Evolutionary conservation across 176 grass and related monocot genomes (phyloP), one percentile per base, ranked within the genome.

Genomic region (Aegilops longissima): DNA sequence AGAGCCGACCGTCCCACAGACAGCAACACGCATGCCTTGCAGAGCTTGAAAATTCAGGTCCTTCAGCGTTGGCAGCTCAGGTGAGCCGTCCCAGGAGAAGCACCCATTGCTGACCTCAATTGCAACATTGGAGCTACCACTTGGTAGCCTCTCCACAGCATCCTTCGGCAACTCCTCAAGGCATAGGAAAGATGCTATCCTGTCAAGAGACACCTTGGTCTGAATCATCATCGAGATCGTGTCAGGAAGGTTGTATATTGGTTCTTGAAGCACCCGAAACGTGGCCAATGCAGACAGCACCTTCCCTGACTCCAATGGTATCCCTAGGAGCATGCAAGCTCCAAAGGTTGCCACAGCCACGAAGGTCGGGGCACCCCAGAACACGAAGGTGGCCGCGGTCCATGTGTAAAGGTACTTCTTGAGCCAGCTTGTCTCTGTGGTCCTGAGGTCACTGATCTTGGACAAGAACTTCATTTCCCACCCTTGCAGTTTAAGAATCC

Each of bases 401-500:
- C 70, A 72, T 0, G 83, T 83, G 76, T 98, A 98, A 5, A 92
- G 73, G 39, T 88, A 85, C 64, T 92, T 98, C 75, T 90, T 93
- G 38, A 95, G 76, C 91, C 91, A 98, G 66, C 79, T 95, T 1
- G 33, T 31, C 85, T 98, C 93, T 0, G 66, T 88, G 66, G 92
- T 91, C 82, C 95, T 91, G 66, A 98, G 71, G 27, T 93, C 85
- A 6, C 70, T 66, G 61, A 95, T 95, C 85, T 89, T 98, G 82
- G 87, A 94, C 23, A 98, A 68, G 81, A 98, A 98, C 51, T 89
- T 95, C 95, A 95, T 98, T 33, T 98, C 95, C 95, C 91, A 98
- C 12, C 85, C 95, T 45, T 98, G 91, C 34, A 95, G 73, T 20
- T 95, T 98, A 34, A 98, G 93, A 90, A 90, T 93, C 78, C 89